A percentile compares a stretch with the other conserved stretches of the same genome.
Conservation (phyloP, 2,329 filamentous ascomycete species). For the Colletotrichum sansevieriae region DNA sequence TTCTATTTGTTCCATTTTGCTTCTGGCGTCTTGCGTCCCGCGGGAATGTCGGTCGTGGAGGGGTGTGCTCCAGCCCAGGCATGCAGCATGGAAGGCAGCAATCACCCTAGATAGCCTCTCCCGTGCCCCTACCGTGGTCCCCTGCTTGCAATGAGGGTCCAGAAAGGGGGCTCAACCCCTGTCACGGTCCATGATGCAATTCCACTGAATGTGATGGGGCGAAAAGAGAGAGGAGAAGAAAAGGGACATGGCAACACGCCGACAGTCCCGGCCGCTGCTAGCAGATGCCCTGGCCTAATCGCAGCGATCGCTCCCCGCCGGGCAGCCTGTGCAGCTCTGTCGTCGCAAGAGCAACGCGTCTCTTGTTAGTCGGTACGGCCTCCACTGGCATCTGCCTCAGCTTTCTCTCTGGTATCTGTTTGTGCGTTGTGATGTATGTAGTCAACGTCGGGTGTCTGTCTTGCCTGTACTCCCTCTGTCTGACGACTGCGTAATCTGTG, state of each 20-base stretch:
- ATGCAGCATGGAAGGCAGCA: no score
- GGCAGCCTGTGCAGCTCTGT: background rate
- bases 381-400: constrained; percentile 17
- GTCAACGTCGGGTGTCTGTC: background rate
- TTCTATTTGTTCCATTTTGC: no score
- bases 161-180: background rate
- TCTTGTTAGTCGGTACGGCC: constrained; percentile 28
- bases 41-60: no score
- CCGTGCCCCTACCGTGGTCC: no score
- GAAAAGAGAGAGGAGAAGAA: background rate
- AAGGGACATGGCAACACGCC: background rate
- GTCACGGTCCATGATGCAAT: background rate
- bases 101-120: no score
- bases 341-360: constrained; percentile 40
- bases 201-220: constrained; percentile 5
- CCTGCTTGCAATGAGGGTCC: background rate
- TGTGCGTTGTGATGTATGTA: no score
- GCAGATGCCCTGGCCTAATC: no score
- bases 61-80: no score
- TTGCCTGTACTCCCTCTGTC: background rate
- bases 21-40: no score
- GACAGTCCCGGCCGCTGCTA: no score
- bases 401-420: background rate
- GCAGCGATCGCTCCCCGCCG: no score
- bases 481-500: no score